Conservation (phyloP, 768 basidiomycete species). For the Lentinula sp. region DNA sequence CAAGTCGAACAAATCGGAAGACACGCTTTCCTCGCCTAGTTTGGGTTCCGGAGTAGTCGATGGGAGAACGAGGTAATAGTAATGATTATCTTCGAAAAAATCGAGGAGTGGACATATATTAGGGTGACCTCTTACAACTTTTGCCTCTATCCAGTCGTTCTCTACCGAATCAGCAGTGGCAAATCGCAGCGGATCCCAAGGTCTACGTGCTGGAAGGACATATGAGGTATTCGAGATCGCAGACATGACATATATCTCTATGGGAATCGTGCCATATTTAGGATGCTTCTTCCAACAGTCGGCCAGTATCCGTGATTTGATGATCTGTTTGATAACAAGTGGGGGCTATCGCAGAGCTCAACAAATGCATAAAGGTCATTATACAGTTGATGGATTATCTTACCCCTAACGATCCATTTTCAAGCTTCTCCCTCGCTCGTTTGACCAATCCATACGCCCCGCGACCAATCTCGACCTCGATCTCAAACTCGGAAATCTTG, state of each 20-base stretch:
- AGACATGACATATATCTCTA: slow-evolving; percentile 95
- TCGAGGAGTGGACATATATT: slow-evolving; percentile 93
- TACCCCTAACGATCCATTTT: slow-evolving; percentile 80
- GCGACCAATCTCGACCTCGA: slow-evolving; percentile 84
- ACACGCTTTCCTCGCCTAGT: slow-evolving; percentile 47
- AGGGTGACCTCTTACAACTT: slow-evolving; percentile 81
- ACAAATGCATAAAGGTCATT: slow-evolving; percentile 3
- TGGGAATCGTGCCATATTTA: slow-evolving; percentile 91
- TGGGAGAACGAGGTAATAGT: slow-evolving; percentile 91
- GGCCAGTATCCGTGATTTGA: slow-evolving; percentile 96
- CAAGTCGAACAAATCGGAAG: slow-evolving; percentile 89
- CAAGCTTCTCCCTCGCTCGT: slow-evolving; percentile 70
- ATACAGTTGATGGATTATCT: slow-evolving; percentile 24
- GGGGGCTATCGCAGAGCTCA: slow-evolving; percentile 50
- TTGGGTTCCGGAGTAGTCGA: slow-evolving; percentile 57
- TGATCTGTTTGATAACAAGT: slow-evolving; percentile 94
- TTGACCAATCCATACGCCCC: slow-evolving; percentile 97
- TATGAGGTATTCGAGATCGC: slow-evolving; percentile 80
- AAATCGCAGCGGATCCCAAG: slow-evolving; percentile 75
- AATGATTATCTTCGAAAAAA: slow-evolving; percentile 95
- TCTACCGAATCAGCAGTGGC: slow-evolving; percentile 13
- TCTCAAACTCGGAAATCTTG: slow-evolving; percentile 80
- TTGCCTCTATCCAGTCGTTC: slow-evolving; percentile 62
- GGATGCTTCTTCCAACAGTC: slow-evolving; percentile 99
- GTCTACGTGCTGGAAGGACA: slow-evolving; percentile 68